These are phyloP conservation scores for Fusarium devonianum DNA, from an alignment of 2,329 filamentous ascomycete species.

Conservation along the genomic window DNA sequence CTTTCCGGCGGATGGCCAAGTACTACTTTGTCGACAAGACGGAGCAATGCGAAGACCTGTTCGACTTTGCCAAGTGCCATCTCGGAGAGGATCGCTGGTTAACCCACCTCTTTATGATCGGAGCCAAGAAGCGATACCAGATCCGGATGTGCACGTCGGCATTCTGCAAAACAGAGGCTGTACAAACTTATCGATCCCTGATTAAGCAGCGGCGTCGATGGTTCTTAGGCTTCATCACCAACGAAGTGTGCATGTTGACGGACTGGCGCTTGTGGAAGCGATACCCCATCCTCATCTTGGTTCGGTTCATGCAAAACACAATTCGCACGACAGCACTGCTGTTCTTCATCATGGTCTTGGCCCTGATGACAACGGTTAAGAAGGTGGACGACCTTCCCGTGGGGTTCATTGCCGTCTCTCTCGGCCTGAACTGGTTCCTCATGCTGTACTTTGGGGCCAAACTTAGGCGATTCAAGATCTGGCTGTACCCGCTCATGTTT, in stretches of 20 bases:
- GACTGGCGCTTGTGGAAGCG: constrained; percentile 90
- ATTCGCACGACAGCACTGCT: constrained; percentile 92
- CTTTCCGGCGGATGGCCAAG: constrained; percentile 95
- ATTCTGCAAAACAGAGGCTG: constrained; percentile 98
- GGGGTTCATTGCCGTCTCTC: constrained; percentile 90
- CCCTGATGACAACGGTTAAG: constrained; percentile 84
- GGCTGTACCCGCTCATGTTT: constrained; percentile 96
- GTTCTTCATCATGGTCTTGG: constrained; percentile 92
- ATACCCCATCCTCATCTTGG: constrained; percentile 84
- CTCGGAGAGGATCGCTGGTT: constrained; percentile 96
- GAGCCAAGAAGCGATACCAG: constrained; percentile 89
- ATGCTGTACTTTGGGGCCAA: constrained; percentile 96
- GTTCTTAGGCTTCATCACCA: constrained; percentile 98
- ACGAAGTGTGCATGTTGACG: constrained; percentile 97
- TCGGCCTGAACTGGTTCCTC: constrained; percentile 91
- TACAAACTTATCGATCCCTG: constrained; percentile 84
- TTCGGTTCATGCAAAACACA: constrained; percentile 95
- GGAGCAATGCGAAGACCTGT: constrained; percentile 92
- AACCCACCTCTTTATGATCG: constrained; percentile 98
- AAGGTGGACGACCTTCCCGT: constrained; percentile 81
- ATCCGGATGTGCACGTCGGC: constrained; percentile 98
- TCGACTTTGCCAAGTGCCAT: constrained; percentile 96
- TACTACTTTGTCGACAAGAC: constrained; percentile 98
- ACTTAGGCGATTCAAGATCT: constrained; percentile 88
- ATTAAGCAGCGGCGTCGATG: constrained; percentile 94